Conservation (phyloP, 2,329 filamentous ascomycete species). For the Pseudogymnoascus pannorum region DNA sequence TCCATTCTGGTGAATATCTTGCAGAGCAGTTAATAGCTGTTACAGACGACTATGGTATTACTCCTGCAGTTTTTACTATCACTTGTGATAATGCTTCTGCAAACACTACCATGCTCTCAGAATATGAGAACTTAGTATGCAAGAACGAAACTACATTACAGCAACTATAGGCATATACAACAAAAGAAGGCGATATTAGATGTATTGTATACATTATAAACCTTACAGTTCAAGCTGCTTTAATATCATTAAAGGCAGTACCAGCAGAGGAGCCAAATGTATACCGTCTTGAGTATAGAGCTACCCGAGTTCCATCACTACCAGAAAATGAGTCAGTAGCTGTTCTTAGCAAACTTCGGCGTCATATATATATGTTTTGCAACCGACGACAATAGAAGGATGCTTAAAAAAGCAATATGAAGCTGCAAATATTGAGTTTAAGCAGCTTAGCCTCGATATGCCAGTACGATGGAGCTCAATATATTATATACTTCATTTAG, state of each 20-base stretch:
- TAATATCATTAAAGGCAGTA: not conserved
- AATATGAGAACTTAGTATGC: not conserved
- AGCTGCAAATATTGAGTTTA: no score
- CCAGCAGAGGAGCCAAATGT: not conserved
- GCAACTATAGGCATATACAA: not conserved
- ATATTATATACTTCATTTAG: no score
- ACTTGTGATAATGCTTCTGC: not conserved
- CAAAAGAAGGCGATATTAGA: not conserved
- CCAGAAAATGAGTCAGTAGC: not conserved
- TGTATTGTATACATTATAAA: no score
- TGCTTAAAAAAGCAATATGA: no score
- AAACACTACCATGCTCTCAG: not conserved
- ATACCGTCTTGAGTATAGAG: not conserved
- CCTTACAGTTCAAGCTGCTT: not conserved
- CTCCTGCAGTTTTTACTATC: not conserved
- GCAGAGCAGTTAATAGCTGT: no score
- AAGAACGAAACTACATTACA: not conserved
- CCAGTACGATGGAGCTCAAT: no score
- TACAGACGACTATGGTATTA: not conserved
- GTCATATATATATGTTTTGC: not conserved
- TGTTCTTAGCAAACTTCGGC: not conserved
- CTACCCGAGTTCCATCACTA: not conserved
- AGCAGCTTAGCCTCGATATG: no score
- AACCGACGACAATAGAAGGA: not conserved
- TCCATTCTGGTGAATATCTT: not conserved